Evolutionary conservation across 306 rosid genomes (phyloP), one percentile per base, ranked within the genome.

Genomic region (Prinsepia uniflora): DNA sequence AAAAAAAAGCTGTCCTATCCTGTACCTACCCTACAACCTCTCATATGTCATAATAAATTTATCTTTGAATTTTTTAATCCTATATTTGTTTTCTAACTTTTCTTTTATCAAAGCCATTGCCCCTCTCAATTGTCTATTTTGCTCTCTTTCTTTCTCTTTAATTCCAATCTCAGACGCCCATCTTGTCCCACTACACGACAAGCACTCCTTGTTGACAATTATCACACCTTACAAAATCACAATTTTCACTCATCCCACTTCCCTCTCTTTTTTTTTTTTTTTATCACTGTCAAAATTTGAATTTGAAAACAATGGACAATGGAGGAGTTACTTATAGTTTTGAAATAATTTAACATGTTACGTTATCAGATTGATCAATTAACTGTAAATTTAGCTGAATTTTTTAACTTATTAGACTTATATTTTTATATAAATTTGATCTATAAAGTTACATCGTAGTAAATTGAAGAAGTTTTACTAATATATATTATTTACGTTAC

Each of bases 1-100:
- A 2, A 67, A 39, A 64, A 47, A 80, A 80, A 76, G 75, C 73
- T 76, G 78, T 72, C 81, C 57, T 67, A 80, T 80, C 60, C 40
- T 36, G 39, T 60, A 72, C 76, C 76, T 18, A 61, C 61, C 61
- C 76, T 61, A 61, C 76, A 48, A 20, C 48, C 59, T 7, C 60
- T 20, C 39, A 17, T 36, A 46, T 60, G 44, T 22, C 58, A 46
- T 45, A 44, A n/a, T 63, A n/a, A 6, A 17, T 63, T 20, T 3
- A 24, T 15, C 10, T 54, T 43, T 2, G 34, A 19, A 56, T 8
- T 55, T 55, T 56, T 24, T 22, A 56, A 55, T 44, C n/a, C 65
- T 57, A 43, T 30, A 24, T 56, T 70, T 70, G 1, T 30, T 30
- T 30, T n/a, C n/a, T n/a, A n/a, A n/a, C n/a, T n/a, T 30, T 30